Conservation (phyloP, 2,329 filamentous ascomycete genomes). For the Aspergillus pseudonomiae region DNA sequence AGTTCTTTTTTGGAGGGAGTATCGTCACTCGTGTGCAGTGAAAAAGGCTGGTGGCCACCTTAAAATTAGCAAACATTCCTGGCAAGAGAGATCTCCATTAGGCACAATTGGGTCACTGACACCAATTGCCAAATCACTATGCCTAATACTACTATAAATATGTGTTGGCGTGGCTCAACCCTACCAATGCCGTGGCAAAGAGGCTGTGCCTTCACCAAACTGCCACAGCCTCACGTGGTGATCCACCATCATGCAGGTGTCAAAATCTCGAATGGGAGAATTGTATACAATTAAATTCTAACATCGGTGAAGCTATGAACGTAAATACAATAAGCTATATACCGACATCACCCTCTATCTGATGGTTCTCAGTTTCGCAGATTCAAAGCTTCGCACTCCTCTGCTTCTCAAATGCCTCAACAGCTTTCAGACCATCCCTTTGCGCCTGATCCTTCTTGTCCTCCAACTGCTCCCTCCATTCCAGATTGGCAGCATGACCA, state of each 20-base stretch:
- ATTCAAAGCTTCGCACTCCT: slow-evolving; percentile 34
- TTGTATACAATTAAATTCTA: neutral
- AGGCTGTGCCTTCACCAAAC: neutral
- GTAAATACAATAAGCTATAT: neutral
- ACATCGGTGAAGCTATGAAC: too few species aligned
- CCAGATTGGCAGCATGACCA: slow-evolving; percentile 51
- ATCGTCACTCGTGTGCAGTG: neutral
- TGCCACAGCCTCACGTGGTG: neutral
- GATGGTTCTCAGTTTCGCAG: neutral
- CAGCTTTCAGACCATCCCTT: slow-evolving; percentile 49
- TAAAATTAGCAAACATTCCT: neutral
- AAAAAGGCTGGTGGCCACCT: neutral
- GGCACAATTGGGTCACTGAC: neutral
- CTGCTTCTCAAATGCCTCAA: slow-evolving; percentile 55
- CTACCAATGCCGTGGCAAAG: neutral
- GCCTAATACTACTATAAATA: slow-evolving; percentile 2
- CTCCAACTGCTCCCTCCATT: slow-evolving; percentile 50
- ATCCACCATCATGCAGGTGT: neutral
- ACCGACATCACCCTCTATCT: too few species aligned
- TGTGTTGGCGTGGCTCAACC: slow-evolving; percentile 1
- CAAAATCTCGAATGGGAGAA: neutral
- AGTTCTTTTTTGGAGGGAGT: neutral
- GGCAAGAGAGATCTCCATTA: neutral
- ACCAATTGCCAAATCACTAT: slow-evolving; percentile 5
- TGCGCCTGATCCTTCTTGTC: slow-evolving; percentile 49